A percentile compares a stretch with the other conserved stretches of the same genome.
These are phyloP conservation scores for Malus sylvestris DNA, from an alignment of 306 rosid genomes.

Conservation along the genomic window DNA sequence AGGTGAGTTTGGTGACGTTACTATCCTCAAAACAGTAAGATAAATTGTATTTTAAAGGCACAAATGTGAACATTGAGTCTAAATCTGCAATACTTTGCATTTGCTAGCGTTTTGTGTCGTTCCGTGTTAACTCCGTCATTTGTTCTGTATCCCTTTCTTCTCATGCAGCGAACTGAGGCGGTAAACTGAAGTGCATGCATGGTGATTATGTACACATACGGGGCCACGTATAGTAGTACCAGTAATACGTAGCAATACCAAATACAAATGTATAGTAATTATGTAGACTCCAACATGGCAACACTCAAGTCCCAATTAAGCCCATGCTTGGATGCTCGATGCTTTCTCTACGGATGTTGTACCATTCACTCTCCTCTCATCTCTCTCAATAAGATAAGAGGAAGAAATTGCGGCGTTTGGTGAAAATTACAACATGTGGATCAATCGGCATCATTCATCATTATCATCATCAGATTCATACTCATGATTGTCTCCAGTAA, in stretches of 20 bases:
- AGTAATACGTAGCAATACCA: background rate
- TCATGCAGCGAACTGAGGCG: too few species aligned
- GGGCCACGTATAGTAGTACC: background rate
- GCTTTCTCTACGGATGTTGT: too few species aligned
- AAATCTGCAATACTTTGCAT: too few species aligned
- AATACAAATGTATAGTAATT: background rate
- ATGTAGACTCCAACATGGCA: background rate
- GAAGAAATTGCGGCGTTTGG: slow-evolving; percentile 3
- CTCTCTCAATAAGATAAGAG: background rate
- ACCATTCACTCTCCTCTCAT: too few species aligned
- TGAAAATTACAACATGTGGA: background rate
- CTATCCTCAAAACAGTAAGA: too few species aligned
- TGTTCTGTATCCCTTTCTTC: background rate
- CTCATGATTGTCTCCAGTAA: background rate
- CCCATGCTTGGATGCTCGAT: background rate
- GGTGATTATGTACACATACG: background rate
- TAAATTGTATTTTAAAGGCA: too few species aligned
- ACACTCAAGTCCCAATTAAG: background rate
- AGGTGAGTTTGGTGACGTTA: background rate
- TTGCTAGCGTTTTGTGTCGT: background rate
- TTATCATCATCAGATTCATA: background rate
- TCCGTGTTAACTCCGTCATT: background rate
- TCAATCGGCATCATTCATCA: background rate
- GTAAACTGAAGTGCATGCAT: background rate
- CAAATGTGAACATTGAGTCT: too few species aligned